phyloP scores from a whole-genome alignment of 2,329 filamentous ascomycete species.

The Thelonectria blattea region DNA sequence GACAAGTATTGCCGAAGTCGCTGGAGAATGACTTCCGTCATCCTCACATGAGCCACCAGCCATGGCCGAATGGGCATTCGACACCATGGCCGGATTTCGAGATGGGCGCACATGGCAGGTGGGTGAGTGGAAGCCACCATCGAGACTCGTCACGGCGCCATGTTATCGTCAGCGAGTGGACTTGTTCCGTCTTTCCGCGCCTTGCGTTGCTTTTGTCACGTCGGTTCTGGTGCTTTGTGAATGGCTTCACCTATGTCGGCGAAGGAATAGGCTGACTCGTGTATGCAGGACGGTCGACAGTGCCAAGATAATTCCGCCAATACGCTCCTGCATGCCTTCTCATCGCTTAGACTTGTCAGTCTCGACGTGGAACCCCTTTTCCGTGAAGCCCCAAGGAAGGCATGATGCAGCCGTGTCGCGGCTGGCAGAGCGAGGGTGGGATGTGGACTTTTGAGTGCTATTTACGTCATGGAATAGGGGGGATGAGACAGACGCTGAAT shows the following conservation, averaged over 20 bases:
- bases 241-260: neutral
- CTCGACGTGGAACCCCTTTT: neutral
- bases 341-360: neutral
- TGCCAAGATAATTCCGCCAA: neutral
- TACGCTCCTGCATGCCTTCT: neutral
- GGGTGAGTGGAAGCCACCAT: too few species aligned
- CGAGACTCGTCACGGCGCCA: neutral
- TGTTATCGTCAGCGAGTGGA: neutral
- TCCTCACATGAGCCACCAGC: neutral
- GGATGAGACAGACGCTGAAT: neutral
- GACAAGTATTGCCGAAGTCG: slow-evolving; percentile 26
- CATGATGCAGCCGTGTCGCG: neutral
- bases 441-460: neutral
- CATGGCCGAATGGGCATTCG: too few species aligned
- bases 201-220: slow-evolving; percentile 16
- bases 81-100: neutral
- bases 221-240: slow-evolving; percentile 1
- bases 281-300: neutral
- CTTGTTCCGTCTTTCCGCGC: slow-evolving; percentile 5
- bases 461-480: neutral
- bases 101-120: neutral
- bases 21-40: slow-evolving; percentile 8
- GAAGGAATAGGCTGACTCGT: neutral
- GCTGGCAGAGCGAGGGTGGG: neutral
- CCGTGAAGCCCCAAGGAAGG: neutral